Evolutionary conservation across 1,284 basidiomycete species (phyloP).

Genomic region (Ceratorhiza oryzae-sativae): DNA sequence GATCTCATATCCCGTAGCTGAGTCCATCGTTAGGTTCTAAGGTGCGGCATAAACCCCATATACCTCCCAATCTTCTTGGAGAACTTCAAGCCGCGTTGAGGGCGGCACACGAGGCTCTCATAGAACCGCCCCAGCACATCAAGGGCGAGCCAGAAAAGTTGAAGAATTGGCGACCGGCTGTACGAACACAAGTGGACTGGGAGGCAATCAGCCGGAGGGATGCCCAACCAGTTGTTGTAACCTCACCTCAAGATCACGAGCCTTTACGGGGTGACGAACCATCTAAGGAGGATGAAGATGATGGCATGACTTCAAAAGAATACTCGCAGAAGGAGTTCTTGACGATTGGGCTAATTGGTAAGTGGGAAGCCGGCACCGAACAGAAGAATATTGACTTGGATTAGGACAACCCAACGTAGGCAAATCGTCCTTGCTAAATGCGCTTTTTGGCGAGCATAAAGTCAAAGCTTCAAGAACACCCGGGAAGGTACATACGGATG

Average conservation of each 20-base stretch:
- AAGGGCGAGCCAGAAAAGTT: slow-evolving; percentile 61
- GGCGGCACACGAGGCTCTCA: slow-evolving; percentile 70
- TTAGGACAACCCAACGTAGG: slow-evolving; percentile 92
- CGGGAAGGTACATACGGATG: slow-evolving; percentile 68
- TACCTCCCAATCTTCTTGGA: slow-evolving; percentile 59
- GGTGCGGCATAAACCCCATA: slow-evolving; percentile 63
- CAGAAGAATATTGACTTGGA: not conserved
- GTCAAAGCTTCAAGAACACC: slow-evolving; percentile 89
- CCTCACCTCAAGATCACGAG: slow-evolving; percentile 49
- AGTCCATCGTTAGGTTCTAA: slow-evolving; percentile 43
- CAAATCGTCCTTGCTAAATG: slow-evolving; percentile 90
- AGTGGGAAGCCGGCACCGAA: slow-evolving; percentile 39
- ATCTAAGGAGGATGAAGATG: slow-evolving; percentile 42
- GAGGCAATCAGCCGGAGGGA: slow-evolving; percentile 60
- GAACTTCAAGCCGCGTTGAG: slow-evolving; percentile 72
- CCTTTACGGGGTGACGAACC: not conserved
- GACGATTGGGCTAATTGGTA: slow-evolving; percentile 85
- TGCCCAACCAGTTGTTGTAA: slow-evolving; percentile 54
- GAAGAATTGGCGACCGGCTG: slow-evolving; percentile 69
- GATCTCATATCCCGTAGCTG: not conserved
- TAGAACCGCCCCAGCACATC: slow-evolving; percentile 71
- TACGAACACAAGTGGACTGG: slow-evolving; percentile 77
- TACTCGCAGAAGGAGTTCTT: slow-evolving; percentile 57
- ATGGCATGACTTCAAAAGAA: slow-evolving; percentile 45
- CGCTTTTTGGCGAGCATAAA: slow-evolving; percentile 80